These are phyloP conservation scores for Telfairia occidentalis DNA, from an alignment of 331 rosid genomes.

Conservation along the genomic window DNA sequence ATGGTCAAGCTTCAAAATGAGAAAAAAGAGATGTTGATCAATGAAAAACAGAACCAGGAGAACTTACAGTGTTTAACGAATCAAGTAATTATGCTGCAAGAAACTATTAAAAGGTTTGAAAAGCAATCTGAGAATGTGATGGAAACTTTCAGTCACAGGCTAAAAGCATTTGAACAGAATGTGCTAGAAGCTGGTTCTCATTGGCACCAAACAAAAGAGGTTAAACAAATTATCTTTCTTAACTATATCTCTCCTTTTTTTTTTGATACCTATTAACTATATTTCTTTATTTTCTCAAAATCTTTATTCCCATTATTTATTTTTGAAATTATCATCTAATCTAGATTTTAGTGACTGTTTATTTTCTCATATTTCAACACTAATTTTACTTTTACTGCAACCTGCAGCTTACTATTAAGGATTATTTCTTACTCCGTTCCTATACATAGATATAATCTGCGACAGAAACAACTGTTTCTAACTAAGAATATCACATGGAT, in stretches of 20 bases:
- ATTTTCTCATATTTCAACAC: background rate
- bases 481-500: background rate
- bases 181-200: slow-evolving; percentile 44
- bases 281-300: background rate
- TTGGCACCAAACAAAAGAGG: slow-evolving; percentile 57
- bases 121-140: slow-evolving; percentile 38
- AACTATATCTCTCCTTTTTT: background rate
- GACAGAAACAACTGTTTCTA: background rate
- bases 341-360: background rate
- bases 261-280: background rate
- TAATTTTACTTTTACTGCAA: background rate
- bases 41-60: slow-evolving; percentile 41
- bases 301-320: background rate
- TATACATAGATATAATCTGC: background rate
- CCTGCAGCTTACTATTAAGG: background rate
- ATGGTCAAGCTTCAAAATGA: slow-evolving; percentile 50
- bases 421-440: slow-evolving; percentile 2
- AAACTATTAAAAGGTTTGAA: slow-evolving; percentile 44
- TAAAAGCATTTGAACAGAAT: slow-evolving; percentile 34
- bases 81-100: slow-evolving; percentile 48
- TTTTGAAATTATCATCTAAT: background rate
- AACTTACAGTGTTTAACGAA: slow-evolving; percentile 34
- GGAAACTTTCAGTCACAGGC: slow-evolving; percentile 38
- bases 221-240: slow-evolving; percentile 13
- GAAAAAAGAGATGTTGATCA: slow-evolving; percentile 47